Conservation (phyloP, 2,329 filamentous ascomycete genomes). For the Helminthosporium solani region DNA sequence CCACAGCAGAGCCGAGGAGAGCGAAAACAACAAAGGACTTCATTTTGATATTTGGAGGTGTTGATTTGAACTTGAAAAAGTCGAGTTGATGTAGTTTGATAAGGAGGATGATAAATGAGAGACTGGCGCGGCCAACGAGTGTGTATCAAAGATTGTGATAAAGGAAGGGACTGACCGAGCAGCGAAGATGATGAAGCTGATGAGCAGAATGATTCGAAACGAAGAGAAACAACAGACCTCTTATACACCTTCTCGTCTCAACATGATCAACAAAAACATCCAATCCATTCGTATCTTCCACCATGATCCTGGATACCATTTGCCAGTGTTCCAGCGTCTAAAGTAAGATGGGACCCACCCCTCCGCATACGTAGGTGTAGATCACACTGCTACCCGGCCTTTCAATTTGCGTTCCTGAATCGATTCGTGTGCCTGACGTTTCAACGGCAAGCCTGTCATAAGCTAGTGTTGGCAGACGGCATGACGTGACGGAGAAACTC, state of each 20-base stretch:
- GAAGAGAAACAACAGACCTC: neutral
- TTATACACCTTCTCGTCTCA: neutral
- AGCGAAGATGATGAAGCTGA: neutral
- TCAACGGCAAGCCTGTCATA: neutral
- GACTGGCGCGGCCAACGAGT: conserved; percentile 19
- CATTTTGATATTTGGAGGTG: conserved; percentile 16
- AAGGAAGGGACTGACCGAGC: conserved; percentile 9
- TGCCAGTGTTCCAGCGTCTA: neutral
- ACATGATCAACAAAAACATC: neutral
- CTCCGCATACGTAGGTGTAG: neutral
- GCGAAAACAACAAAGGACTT: conserved; percentile 23
- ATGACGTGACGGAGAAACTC: neutral
- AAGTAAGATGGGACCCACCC: too few relatives aligned
- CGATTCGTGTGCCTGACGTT: neutral
- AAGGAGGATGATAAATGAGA: neutral
- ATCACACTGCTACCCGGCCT: neutral
- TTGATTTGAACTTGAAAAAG: conserved; percentile 2
- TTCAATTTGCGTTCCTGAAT: neutral
- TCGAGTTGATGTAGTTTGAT: conserved; percentile 4
- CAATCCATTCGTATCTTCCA: too few relatives aligned
- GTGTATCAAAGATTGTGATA: conserved; percentile 12
- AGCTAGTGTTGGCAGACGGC: neutral
- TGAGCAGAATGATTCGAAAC: neutral
- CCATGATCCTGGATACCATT: neutral
- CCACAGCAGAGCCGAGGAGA: conserved; percentile 22